Evolutionary conservation across 306 rosid genomes (phyloP).

Genomic region (Trifolium repens): DNA sequence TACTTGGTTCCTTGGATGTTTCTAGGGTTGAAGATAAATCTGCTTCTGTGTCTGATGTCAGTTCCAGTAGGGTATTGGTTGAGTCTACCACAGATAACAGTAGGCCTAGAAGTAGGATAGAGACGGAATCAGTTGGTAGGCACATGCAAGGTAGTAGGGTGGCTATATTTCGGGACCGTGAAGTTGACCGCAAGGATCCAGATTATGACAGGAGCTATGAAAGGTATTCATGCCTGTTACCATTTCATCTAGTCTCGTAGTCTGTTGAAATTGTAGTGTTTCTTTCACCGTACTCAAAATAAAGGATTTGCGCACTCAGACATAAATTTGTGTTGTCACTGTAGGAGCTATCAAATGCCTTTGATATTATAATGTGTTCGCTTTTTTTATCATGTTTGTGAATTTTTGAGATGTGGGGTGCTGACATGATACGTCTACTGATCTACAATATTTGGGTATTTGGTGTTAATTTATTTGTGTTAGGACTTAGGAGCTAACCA

Average conservation of each 20-base stretch:
- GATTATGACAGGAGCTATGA: slow-evolving; percentile 93
- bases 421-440: not conserved
- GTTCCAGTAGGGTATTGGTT: slow-evolving; percentile 55
- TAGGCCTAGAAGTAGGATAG: slow-evolving; percentile 82
- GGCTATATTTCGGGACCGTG: slow-evolving; percentile 92
- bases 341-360: not conserved
- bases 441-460: slow-evolving; percentile 11
- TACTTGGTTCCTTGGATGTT: slow-evolving; percentile 56
- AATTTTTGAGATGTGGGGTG: not conserved
- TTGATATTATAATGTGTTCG: not conserved
- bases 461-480: not conserved
- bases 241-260: not conserved
- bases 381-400: not conserved
- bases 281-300: slow-evolving; percentile 2
- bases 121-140: slow-evolving; percentile 76
- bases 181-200: slow-evolving; percentile 89
- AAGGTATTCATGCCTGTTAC: slow-evolving; percentile 53
- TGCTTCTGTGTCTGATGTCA: slow-evolving; percentile 57
- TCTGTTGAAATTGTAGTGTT: slow-evolving; percentile 6
- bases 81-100: slow-evolving; percentile 63
- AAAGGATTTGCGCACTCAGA: not conserved
- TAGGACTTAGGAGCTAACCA: not conserved
- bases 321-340: not conserved
- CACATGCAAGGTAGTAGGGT: slow-evolving; percentile 75
- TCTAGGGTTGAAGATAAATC: slow-evolving; percentile 69